A percentile compares a stretch with the other conserved stretches of the same genome.
These are phyloP conservation scores for Agaricus sinodeliciosus DNA, from an alignment of 768 basidiomycete species.

Conservation along the genomic window DNA sequence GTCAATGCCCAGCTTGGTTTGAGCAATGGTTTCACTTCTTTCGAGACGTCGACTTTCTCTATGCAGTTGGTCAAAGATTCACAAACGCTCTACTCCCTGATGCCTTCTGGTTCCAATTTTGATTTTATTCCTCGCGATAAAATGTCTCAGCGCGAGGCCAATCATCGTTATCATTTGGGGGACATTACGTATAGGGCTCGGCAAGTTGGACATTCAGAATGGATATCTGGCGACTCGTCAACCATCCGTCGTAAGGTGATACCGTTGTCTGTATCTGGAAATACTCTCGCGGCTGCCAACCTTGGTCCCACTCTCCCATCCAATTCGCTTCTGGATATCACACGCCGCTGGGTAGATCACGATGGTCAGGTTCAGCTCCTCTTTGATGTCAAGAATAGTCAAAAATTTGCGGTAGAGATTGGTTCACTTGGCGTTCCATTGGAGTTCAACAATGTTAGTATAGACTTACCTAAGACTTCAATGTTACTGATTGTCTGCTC, in stretches of 20 bases:
- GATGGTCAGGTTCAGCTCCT: slow-evolving; percentile 36
- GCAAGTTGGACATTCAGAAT: slow-evolving; percentile 34
- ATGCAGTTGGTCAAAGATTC: slow-evolving; percentile 49
- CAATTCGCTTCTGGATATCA: slow-evolving; percentile 38
- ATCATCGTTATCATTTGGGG: slow-evolving; percentile 48
- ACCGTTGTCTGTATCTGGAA: slow-evolving; percentile 31
- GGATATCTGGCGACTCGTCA: slow-evolving; percentile 43
- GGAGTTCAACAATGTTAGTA: slow-evolving; percentile 48
- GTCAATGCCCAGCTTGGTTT: slow-evolving; percentile 27
- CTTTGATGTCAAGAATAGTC: slow-evolving; percentile 45
- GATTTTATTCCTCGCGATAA: slow-evolving; percentile 47
- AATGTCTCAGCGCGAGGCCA: slow-evolving; percentile 39
- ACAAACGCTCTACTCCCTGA: slow-evolving; percentile 47
- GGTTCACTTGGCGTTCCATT: slow-evolving; percentile 46
- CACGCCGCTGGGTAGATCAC: slow-evolving; percentile 43
- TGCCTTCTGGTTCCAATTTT: slow-evolving; percentile 32
- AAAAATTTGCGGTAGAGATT: slow-evolving; percentile 41
- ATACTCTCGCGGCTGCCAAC: slow-evolving; percentile 41
- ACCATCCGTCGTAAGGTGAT: slow-evolving; percentile 32
- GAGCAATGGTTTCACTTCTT: slow-evolving; percentile 38
- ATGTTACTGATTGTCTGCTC: background rate
- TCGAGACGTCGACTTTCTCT: slow-evolving; percentile 37
- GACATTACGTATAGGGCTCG: slow-evolving; percentile 50
- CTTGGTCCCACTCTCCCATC: slow-evolving; percentile 42
- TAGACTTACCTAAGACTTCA: background rate